Percentiles rank a stretch among this genome's conserved stretches.
Evolutionary conservation across 1,284 basidiomycete species (phyloP).

Genomic region (Naganishia cerealis): DNA sequence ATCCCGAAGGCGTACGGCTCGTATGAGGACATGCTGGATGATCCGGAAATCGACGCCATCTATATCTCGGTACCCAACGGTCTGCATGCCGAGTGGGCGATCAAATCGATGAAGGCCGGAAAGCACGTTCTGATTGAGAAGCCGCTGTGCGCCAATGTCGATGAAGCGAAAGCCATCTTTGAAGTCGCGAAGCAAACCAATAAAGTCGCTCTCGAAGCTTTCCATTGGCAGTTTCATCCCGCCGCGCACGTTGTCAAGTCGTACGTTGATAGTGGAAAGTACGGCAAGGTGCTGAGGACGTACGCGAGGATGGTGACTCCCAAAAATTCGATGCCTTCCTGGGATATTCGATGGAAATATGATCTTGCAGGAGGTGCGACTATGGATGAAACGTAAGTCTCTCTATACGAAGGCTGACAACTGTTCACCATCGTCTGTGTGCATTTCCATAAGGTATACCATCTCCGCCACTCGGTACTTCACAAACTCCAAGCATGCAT

Average conservation of each 20-base stretch:
- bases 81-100: slow-evolving; percentile 30
- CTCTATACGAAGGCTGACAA: neutral
- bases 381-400: slow-evolving; percentile 36
- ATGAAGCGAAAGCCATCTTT: slow-evolving; percentile 29
- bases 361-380: slow-evolving; percentile 39
- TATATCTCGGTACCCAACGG: slow-evolving; percentile 31
- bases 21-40: slow-evolving; percentile 25
- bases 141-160: slow-evolving; percentile 25
- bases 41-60: slow-evolving; percentile 29
- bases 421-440: neutral
- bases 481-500: slow-evolving; percentile 16
- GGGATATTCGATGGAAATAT: slow-evolving; percentile 40
- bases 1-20: slow-evolving; percentile 23
- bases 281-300: slow-evolving; percentile 32
- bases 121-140: slow-evolving; percentile 32
- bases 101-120: slow-evolving; percentile 31
- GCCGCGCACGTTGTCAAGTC: slow-evolving; percentile 42
- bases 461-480: slow-evolving; percentile 37
- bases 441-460: slow-evolving; percentile 33
- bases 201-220: slow-evolving; percentile 40
- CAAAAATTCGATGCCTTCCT: slow-evolving; percentile 32
- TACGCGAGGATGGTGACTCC: slow-evolving; percentile 34
- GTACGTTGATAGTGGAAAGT: slow-evolving; percentile 33
- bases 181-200: slow-evolving; percentile 31
- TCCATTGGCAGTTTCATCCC: slow-evolving; percentile 44